A percentile compares a stretch with the other conserved stretches of the same genome.
Conservation (phyloP, 495 filamentous ascomycete genomes). For the Talaromyces nanjingensis region DNA sequence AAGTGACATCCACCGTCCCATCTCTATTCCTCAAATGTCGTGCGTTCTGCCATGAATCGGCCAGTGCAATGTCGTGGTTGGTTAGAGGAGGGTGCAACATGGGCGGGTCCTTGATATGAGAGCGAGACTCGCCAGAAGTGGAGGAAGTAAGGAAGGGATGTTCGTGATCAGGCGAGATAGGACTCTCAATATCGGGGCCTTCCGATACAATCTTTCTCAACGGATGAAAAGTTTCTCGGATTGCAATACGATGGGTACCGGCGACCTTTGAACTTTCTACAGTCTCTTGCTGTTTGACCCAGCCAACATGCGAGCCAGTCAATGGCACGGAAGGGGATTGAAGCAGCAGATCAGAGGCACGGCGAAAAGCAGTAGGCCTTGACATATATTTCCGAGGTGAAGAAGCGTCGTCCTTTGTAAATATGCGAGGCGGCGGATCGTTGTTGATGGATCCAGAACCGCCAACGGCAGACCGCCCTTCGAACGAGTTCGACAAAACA, state of each 20-base stretch:
- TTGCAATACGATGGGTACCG: slow-evolving; percentile 6
- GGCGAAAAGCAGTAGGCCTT: slow-evolving; percentile 16
- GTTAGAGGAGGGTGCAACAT: slow-evolving; percentile 8
- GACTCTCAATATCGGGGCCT: not conserved
- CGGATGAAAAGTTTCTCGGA: slow-evolving; percentile 8
- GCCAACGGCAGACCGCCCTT: not conserved
- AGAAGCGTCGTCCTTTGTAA: slow-evolving; percentile 20
- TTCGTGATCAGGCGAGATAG: not conserved
- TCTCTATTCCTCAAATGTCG: slow-evolving; percentile 9
- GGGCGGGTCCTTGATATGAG: not conserved
- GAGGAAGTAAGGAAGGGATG: slow-evolving; percentile 4
- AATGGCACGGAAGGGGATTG: slow-evolving; percentile 23
- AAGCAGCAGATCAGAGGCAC: slow-evolving; percentile 20
- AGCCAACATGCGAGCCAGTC: slow-evolving; percentile 21
- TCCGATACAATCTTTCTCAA: slow-evolving; percentile 8
- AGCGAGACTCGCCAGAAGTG: not conserved
- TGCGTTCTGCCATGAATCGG: slow-evolving; percentile 6
- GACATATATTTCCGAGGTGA: slow-evolving; percentile 34
- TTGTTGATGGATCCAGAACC: not conserved
- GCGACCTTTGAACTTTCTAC: slow-evolving; percentile 10
- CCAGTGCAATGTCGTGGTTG: slow-evolving; percentile 5
- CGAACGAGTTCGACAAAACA: slow-evolving; percentile 13
- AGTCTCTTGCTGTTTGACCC: slow-evolving; percentile 20
- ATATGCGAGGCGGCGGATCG: not conserved
- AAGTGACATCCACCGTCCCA: slow-evolving; percentile 5